phyloP scores from a whole-genome alignment of 192 early-diverging fungal genomes.

The Lunasporangiospora selenospora region DNA sequence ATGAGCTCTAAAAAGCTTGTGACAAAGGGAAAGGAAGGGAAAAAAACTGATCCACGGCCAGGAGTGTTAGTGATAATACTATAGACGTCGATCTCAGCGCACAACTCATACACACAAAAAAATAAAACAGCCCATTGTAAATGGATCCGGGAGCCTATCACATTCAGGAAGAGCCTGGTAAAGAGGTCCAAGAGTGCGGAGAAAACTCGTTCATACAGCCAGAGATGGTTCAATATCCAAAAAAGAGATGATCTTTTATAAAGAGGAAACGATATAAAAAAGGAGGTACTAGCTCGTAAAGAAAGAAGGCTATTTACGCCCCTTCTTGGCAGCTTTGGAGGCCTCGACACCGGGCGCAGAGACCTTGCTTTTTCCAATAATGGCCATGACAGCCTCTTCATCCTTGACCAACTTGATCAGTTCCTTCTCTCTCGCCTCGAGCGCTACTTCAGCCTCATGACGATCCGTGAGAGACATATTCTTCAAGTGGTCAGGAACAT shows the following conservation, averaged over 20 bases:
- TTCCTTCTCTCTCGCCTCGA: slow-evolving; percentile 69
- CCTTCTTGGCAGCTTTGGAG: slow-evolving; percentile 40
- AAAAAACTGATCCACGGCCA: neutral
- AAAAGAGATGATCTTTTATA: no score
- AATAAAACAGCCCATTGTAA: neutral
- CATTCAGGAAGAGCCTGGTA: neutral
- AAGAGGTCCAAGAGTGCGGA: neutral
- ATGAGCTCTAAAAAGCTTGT: slow-evolving; percentile 26
- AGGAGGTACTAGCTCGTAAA: neutral
- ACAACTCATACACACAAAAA: neutral
- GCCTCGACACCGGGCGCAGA: slow-evolving; percentile 78
- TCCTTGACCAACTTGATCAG: slow-evolving; percentile 88
- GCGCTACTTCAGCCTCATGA: slow-evolving; percentile 37
- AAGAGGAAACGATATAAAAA: neutral
- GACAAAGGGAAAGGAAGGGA: neutral
- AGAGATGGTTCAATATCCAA: no score
- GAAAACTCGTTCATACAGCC: neutral
- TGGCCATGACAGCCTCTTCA: slow-evolving; percentile 77
- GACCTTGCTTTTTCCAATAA: slow-evolving; percentile 91
- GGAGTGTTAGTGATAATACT: no score
- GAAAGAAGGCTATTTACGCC: slow-evolving; percentile 14
- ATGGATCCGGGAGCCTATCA: neutral
- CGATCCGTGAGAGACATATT: slow-evolving; percentile 52
- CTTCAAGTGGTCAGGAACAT: no score
- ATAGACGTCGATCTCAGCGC: no score